These are phyloP conservation scores for Hymenoscyphus salicellus DNA, from an alignment of 2,329 filamentous ascomycete species.

Conservation along the genomic window DNA sequence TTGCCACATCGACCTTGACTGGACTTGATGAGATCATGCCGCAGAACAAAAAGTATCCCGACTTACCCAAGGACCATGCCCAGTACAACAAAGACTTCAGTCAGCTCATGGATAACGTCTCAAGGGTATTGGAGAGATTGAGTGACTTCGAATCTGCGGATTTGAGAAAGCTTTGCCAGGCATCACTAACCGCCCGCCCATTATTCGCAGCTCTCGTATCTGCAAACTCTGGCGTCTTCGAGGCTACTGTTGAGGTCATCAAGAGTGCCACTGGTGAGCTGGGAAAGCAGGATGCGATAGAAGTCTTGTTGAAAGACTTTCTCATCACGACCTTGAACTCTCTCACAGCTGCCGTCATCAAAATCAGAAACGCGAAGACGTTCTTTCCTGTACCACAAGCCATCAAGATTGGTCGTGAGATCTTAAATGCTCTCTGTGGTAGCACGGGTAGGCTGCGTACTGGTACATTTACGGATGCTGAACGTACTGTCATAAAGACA, in stretches of 20 bases:
- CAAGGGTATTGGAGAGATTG: slow-evolving; percentile 72
- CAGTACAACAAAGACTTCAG: slow-evolving; percentile 75
- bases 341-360: slow-evolving; percentile 43
- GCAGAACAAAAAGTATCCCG: slow-evolving; percentile 28
- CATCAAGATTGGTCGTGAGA: slow-evolving; percentile 55
- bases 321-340: slow-evolving; percentile 45
- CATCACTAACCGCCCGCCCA: slow-evolving; percentile 65
- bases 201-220: slow-evolving; percentile 79
- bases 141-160: slow-evolving; percentile 71
- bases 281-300: slow-evolving; percentile 50
- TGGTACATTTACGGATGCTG: slow-evolving; percentile 25
- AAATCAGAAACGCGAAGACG: slow-evolving; percentile 44
- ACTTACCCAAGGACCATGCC: slow-evolving; percentile 55
- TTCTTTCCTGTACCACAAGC: slow-evolving; percentile 59
- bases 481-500: slow-evolving; percentile 49
- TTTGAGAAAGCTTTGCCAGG: slow-evolving; percentile 66
- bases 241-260: slow-evolving; percentile 76
- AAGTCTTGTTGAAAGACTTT: slow-evolving; percentile 45
- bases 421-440: slow-evolving; percentile 56
- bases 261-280: slow-evolving; percentile 74
- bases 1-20: slow-evolving; percentile 58
- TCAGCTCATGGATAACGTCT: slow-evolving; percentile 60
- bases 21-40: slow-evolving; percentile 67
- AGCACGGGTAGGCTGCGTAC: slow-evolving; percentile 48
- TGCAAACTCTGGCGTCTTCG: slow-evolving; percentile 73